Evolutionary conservation across 345 rosid species (phyloP).

Genomic region (Cochlearia excelsa): DNA sequence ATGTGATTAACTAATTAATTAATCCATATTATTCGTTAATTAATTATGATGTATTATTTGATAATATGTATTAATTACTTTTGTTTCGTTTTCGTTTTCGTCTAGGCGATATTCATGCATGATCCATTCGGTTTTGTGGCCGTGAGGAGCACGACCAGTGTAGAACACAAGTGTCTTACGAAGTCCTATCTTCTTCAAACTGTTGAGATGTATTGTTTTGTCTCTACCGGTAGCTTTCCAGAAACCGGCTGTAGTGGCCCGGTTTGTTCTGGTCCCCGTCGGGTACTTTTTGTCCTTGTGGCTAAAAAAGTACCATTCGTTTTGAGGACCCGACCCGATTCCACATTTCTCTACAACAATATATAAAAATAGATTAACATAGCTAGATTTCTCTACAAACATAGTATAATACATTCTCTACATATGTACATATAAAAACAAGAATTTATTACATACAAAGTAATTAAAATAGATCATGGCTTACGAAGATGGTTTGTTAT

Average conservation of each 20-base stretch:
- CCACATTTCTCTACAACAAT: constrained; percentile 80
- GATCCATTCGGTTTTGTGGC: constrained; percentile 97
- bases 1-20: no score
- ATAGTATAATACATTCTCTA: no score
- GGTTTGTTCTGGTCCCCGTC: constrained; percentile 90
- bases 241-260: constrained; percentile 95
- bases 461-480: not conserved
- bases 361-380: no score
- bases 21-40: no score
- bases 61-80: constrained; percentile 38
- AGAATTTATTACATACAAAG: not conserved
- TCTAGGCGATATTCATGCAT: constrained; percentile 98
- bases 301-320: constrained; percentile 98
- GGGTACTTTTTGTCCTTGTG: constrained; percentile 99
- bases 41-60: no score
- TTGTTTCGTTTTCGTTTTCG: constrained; percentile 60
- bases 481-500: constrained; percentile 20
- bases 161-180: constrained; percentile 97
- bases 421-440: not conserved
- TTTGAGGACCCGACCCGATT: constrained; percentile 93
- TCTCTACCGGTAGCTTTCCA: constrained; percentile 99
- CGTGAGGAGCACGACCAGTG: constrained; percentile 98
- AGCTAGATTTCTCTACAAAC: no score
- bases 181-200: constrained; percentile 83
- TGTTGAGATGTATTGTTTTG: constrained; percentile 76